phyloP scores from a whole-genome alignment of 768 basidiomycete genomes.

The Leccinum truebloodii region DNA sequence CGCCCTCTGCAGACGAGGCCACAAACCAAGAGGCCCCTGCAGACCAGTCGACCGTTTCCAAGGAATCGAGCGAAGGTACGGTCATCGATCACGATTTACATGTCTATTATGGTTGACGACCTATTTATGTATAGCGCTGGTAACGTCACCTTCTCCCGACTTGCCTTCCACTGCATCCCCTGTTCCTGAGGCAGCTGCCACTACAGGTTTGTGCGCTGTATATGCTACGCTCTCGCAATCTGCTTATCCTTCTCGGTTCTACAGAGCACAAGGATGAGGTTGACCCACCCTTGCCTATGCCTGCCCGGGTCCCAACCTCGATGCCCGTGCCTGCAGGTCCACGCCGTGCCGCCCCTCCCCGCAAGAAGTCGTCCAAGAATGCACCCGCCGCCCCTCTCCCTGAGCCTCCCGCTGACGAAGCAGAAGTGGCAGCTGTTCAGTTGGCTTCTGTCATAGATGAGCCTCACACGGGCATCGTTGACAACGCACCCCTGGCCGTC shows the following conservation, averaged over 20 bases:
- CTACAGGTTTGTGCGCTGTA: slow-evolving; percentile 19
- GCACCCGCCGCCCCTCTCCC: slow-evolving; percentile 36
- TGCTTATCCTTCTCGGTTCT: slow-evolving; percentile 7
- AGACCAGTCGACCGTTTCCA: slow-evolving; percentile 8
- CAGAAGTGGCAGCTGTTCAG: slow-evolving; percentile 1
- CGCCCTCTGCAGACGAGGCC: slow-evolving; percentile 19
- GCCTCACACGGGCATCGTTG: not conserved
- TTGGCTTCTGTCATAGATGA: slow-evolving; percentile 9
- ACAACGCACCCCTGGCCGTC: slow-evolving; percentile 4
- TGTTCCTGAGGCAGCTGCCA: slow-evolving; percentile 6
- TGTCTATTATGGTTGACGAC: slow-evolving; percentile 11
- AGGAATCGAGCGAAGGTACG: slow-evolving; percentile 24
- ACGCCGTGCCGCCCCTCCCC: slow-evolving; percentile 72
- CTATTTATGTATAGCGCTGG: slow-evolving; percentile 9
- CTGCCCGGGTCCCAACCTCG: slow-evolving; percentile 45
- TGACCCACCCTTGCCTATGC: slow-evolving; percentile 32
- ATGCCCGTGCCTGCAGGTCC: slow-evolving; percentile 80
- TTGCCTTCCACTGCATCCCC: slow-evolving; percentile 1
- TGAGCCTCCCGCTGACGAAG: slow-evolving; percentile 28
- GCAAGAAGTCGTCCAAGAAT: slow-evolving; percentile 64
- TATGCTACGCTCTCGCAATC: slow-evolving; percentile 2
- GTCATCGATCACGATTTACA: not conserved
- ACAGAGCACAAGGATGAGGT: slow-evolving; percentile 25
- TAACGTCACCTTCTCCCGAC: slow-evolving; percentile 18
- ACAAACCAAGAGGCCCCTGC: slow-evolving; percentile 22